A percentile compares a stretch with the other conserved stretches of the same genome.
Conservation (phyloP, 208 protist genomes). For the Tritrichomonas musculus region DNA sequence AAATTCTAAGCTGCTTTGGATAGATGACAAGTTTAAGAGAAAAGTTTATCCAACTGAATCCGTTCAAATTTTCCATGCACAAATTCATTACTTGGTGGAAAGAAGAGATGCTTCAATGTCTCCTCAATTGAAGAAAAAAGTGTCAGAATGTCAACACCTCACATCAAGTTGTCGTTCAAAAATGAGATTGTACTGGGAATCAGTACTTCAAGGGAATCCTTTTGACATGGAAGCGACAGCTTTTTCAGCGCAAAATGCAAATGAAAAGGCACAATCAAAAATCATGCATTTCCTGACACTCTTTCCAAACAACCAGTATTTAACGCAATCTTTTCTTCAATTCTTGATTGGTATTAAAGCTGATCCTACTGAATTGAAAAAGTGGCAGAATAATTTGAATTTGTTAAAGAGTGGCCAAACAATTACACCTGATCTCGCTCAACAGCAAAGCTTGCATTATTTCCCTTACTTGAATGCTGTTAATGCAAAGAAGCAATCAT, state of each 20-base stretch:
- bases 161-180: not conserved
- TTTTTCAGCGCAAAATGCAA: not conserved
- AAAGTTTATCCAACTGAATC: too few species aligned
- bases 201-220: not conserved
- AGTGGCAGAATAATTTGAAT: not conserved
- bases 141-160: not conserved
- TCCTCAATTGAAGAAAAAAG: not conserved
- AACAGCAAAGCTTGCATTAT: not conserved
- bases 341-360: conserved; percentile 14
- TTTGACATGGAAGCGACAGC: not conserved
- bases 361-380: not conserved
- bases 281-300: not conserved
- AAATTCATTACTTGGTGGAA: not conserved
- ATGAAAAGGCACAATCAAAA: not conserved
- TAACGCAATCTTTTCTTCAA: not conserved
- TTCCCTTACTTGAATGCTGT: not conserved
- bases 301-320: not conserved
- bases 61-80: not conserved
- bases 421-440: not conserved
- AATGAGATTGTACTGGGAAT: not conserved
- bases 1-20: not conserved
- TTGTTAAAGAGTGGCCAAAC: not conserved
- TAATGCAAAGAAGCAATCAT: too few species aligned
- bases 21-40: not conserved
- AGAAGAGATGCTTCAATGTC: not conserved